Conservation (phyloP, 2,329 filamentous ascomycete species). For the Raffaelea albimanens region DNA sequence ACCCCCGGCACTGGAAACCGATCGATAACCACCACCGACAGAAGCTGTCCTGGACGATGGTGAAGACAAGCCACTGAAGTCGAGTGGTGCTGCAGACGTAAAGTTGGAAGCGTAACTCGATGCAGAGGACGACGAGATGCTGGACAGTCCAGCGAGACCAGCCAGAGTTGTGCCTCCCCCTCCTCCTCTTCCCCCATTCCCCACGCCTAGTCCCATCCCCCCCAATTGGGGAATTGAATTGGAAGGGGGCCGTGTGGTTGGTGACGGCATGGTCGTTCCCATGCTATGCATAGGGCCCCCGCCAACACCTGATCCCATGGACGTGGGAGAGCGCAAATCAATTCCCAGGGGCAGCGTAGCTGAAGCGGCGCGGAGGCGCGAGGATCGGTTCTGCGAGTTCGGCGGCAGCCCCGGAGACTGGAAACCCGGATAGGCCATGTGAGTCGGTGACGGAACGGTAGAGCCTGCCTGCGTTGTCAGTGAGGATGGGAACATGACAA, state of each 20-base stretch:
- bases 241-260: not conserved
- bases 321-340: constrained; percentile 23
- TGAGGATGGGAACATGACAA: constrained; percentile 2
- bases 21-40: constrained; percentile 20
- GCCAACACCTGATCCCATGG: not conserved
- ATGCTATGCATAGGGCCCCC: not conserved
- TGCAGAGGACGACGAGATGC: constrained; percentile 35
- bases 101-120: constrained; percentile 13
- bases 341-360: constrained; percentile 31
- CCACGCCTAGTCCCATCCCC: constrained; percentile 4
- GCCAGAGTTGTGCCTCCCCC: no score
- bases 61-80: no score
- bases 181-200: no score
- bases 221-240: not conserved
- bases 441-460: constrained; percentile 37
- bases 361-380: constrained; percentile 41
- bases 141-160: no score
- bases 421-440: constrained; percentile 39
- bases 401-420: constrained; percentile 30
- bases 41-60: constrained; percentile 45
- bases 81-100: constrained; percentile 29
- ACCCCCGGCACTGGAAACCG: constrained; percentile 35
- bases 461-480: constrained; percentile 25
- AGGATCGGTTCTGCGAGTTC: constrained; percentile 30
- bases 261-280: not conserved